These are phyloP conservation scores for Takashimella koratensis DNA, from an alignment of 1,284 basidiomycete genomes.

Conservation along the genomic window DNA sequence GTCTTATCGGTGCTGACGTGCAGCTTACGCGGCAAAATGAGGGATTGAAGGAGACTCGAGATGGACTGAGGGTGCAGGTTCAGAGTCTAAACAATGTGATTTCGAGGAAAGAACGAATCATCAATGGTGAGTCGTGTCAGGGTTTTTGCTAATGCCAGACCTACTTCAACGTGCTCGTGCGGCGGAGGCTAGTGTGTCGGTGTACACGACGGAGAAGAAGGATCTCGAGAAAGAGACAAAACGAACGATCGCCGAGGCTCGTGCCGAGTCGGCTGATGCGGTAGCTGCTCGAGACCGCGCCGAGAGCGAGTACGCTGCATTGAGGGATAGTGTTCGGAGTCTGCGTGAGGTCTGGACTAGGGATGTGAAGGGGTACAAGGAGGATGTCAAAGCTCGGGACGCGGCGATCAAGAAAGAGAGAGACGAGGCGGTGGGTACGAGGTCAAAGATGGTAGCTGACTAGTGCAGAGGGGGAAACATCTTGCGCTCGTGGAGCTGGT, in stretches of 20 bases:
- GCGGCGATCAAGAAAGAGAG: slow-evolving; percentile 29
- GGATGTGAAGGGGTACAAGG: slow-evolving; percentile 35
- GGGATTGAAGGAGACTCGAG: slow-evolving; percentile 45
- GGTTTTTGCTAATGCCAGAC: slow-evolving; percentile 24
- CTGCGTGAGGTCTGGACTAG: slow-evolving; percentile 42
- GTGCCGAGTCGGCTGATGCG: slow-evolving; percentile 33
- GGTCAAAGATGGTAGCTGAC: background rate
- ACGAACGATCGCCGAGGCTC: slow-evolving; percentile 35
- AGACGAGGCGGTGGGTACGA: slow-evolving; percentile 31
- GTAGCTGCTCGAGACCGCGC: slow-evolving; percentile 28
- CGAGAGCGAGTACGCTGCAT: slow-evolving; percentile 35
- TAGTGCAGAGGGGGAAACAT: slow-evolving; percentile 25
- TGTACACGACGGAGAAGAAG: slow-evolving; percentile 34
- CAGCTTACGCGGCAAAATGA: slow-evolving; percentile 46
- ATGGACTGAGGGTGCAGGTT: slow-evolving; percentile 42
- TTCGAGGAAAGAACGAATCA: slow-evolving; percentile 40
- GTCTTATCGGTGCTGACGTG: background rate
- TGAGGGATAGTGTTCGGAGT: slow-evolving; percentile 39
- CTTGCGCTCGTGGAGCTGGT: slow-evolving; percentile 30
- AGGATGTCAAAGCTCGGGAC: slow-evolving; percentile 27
- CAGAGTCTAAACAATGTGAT: slow-evolving; percentile 46
- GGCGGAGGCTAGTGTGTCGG: slow-evolving; percentile 34
- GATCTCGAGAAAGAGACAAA: slow-evolving; percentile 37
- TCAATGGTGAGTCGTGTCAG: slow-evolving; percentile 29
- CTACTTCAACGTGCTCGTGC: slow-evolving; percentile 42